These are phyloP conservation scores for Caryopteris hybrid DNA, from an alignment of 305 asterid genomes.

Conservation along the genomic window DNA sequence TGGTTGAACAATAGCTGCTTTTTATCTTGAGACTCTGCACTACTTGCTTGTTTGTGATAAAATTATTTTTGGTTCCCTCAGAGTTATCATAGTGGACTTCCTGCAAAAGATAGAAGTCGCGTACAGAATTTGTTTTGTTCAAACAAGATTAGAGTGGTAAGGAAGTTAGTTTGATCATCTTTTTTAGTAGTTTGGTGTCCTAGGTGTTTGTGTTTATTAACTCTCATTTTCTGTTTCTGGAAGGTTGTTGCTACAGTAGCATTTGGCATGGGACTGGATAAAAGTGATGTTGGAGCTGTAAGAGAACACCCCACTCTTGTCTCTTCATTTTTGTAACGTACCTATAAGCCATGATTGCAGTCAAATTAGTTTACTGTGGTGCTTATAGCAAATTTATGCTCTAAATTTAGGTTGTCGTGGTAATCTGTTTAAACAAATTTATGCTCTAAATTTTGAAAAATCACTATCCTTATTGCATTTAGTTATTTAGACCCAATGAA, in stretches of 20 bases:
- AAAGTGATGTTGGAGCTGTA: conserved; percentile 97
- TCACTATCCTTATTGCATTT: background rate
- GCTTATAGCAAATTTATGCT: background rate
- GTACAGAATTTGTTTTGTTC: conserved; percentile 79
- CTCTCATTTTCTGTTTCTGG: conserved; percentile 28
- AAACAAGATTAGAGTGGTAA: conserved; percentile 91
- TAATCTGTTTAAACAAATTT: conserved; percentile 1
- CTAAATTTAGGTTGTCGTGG: no score
- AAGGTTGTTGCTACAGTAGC: conserved; percentile 99
- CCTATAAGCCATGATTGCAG: background rate
- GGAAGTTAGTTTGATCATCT: conserved; percentile 14
- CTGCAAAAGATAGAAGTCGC: conserved; percentile 75
- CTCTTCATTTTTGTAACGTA: conserved; percentile 7
- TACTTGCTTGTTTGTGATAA: conserved; percentile 3
- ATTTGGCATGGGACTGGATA: conserved; percentile 99
- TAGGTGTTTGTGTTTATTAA: conserved; percentile 17
- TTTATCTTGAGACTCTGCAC: conserved; percentile 18
- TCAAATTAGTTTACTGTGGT: background rate
- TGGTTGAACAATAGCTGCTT: conserved; percentile 15
- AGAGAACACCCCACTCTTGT: conserved; percentile 30
- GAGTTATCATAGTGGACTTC: conserved; percentile 96
- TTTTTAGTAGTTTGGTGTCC: conserved; percentile 6
- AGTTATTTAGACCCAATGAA: background rate
- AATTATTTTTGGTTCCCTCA: conserved; percentile 30
- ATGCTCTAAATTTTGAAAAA: background rate